Base-by-base conservation (phyloP, 2,329 filamentous ascomycete species). In the Graphiopsis chlorocephala region DNA sequence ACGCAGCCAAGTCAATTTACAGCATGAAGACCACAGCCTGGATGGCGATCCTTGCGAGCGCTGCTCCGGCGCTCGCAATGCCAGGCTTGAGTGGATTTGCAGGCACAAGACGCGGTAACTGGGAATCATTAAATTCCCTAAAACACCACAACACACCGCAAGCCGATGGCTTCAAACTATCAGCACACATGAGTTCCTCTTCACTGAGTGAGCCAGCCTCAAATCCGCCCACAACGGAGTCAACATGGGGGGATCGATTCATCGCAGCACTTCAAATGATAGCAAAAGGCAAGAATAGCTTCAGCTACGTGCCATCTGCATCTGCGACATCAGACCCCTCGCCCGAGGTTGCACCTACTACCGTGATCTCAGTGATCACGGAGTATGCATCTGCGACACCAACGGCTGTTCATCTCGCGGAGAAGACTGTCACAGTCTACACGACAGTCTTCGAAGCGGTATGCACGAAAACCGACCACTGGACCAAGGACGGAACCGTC, bases 201-300 rank as follows among this genome's bases (percentile, higher is more conserved):
- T 62, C 59, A 62, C 59, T 62, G 59, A 62, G 59, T 62, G 59
- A 62, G 59, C 59, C 48, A 62, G 59, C 59, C 59, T 62, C 59
- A 62, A 62, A 62, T 62, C 59, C 59, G 59, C 59, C 59, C 48
- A 53, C 59, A 55, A 62, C 59, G 59, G 59, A 62, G 59, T 62
- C 59, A 62, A 62, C 17, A 42, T 62, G 59, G 59, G 59, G 59
- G 59, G 25, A 14, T 53, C 59, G 59, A 62, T 62, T 62, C 17
- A 28, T 62, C 33, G 59, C 59, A 62, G 59, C 48, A 53, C 31
- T 62, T 29, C 47, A 52, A 53, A 26, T 42, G 33, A 29, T 62
- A 42, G 47, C 47, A 33, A 38, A 52, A 14, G 26, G 47, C 47
- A 53, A 62, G 33, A 33, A 62, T 53, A 53, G 59, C 59, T 29